Evolutionary conservation across 1,139 yeast genomes (phyloP).

Genomic region (Sugiyamaella grinbergsii): DNA sequence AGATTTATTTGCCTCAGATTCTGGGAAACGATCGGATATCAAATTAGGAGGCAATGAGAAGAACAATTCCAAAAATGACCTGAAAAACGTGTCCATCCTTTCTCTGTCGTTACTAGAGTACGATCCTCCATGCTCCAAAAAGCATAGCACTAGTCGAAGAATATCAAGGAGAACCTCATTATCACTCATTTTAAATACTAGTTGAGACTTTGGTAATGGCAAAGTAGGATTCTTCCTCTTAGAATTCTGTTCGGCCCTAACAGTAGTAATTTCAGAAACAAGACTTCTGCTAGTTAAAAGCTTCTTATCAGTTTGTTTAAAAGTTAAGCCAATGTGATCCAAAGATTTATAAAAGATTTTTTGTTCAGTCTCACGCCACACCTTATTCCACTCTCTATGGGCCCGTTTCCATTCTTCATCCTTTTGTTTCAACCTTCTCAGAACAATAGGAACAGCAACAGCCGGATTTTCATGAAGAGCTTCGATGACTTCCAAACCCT

Average conservation of each 20-base stretch:
- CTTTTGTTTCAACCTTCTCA: constrained; percentile 90
- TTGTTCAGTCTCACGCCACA: constrained; percentile 98
- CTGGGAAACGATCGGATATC: constrained; percentile 31
- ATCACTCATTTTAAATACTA: constrained; percentile 68
- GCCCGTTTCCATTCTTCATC: constrained; percentile 99
- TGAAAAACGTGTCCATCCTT: constrained; percentile 69
- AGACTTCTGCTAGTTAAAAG: constrained; percentile 85
- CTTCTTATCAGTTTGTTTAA: constrained; percentile 95
- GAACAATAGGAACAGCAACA: constrained; percentile 89
- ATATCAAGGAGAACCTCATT: constrained; percentile 72
- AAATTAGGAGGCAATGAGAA: constrained; percentile 52
- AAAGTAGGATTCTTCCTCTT: constrained; percentile 84
- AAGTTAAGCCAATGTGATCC: constrained; percentile 93
- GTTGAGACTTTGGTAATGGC: constrained; percentile 86
- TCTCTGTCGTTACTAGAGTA: constrained; percentile 84
- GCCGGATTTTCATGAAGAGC: constrained; percentile 95
- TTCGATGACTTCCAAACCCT: constrained; percentile 94
- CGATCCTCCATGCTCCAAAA: constrained; percentile 61
- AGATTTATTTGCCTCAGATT: constrained; percentile 12
- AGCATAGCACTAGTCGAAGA: constrained; percentile 66
- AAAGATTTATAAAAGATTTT: constrained; percentile 89
- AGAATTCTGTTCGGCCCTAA: constrained; percentile 82
- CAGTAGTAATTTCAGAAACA: constrained; percentile 87
- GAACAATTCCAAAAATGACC: constrained; percentile 67
- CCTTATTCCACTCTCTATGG: constrained; percentile 98